phyloP scores from a whole-genome alignment of 1,284 basidiomycete species.

The Hypsizygus ulmarius region DNA sequence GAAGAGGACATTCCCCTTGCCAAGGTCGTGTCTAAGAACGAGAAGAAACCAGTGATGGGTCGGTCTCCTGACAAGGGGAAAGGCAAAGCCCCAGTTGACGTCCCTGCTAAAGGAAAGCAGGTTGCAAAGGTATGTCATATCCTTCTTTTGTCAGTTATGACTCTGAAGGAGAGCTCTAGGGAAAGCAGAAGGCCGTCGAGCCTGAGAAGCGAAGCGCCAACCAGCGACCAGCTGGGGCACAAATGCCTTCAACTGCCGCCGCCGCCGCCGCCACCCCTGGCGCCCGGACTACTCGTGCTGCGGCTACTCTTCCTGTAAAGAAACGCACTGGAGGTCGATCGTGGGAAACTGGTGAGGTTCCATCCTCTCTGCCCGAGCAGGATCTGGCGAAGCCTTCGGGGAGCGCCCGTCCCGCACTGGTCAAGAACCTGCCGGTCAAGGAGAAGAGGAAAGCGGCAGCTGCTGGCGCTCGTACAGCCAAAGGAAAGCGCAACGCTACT shows the following conservation, averaged over 20 bases:
- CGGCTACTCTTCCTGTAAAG: constrained; percentile 9
- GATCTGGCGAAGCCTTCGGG: constrained; percentile 18
- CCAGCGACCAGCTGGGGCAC: not conserved
- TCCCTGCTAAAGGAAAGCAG: not conserved
- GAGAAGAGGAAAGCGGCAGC: constrained; percentile 10
- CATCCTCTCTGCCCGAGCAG: constrained; percentile 41
- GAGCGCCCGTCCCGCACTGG: not conserved
- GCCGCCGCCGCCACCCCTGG: constrained; percentile 1
- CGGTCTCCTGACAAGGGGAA: constrained; percentile 8
- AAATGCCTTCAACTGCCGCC: not conserved
- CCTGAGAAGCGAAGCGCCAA: not conserved
- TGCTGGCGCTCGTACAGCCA: constrained; percentile 4
- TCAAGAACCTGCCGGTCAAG: not conserved
- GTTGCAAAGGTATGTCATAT: constrained; percentile 6
- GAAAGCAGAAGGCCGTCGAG: not conserved
- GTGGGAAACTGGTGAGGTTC: constrained; percentile 31
- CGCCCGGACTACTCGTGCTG: constrained; percentile 3
- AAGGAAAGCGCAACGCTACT: constrained; percentile 8
- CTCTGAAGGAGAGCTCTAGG: not conserved
- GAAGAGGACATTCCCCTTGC: constrained; percentile 47
- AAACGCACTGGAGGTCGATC: constrained; percentile 19
- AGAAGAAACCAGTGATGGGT: not conserved
- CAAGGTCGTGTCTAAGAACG: constrained; percentile 16
- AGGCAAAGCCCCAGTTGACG: constrained; percentile 2
- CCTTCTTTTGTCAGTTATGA: not conserved